Base-by-base conservation (phyloP, 345 rosid species). In the Isatis tinctoria region DNA sequence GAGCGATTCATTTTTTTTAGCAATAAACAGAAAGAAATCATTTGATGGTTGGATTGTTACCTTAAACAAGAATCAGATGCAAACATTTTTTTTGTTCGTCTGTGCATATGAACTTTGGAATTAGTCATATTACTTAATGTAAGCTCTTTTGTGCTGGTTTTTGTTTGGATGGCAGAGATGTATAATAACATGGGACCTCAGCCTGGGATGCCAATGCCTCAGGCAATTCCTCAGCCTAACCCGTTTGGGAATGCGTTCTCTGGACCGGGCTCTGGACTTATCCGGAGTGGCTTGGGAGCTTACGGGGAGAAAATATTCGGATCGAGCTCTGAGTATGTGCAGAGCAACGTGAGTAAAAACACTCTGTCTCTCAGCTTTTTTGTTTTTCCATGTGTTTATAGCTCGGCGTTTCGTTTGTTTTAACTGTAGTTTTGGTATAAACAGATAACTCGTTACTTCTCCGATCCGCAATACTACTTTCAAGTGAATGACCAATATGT, bases 401-500 rank as follows among this genome's bases (percentile, higher is more conserved):
- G 10, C 43, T 40, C 6, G 8, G 8, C 18, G 10, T 44, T 44
- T 43, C 17, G 0, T 27, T 13, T 26, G 5, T 18, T 52, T 63
- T 52, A 68, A 75, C 41, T 3, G 3, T 33, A 6, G 24, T 64
- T 64, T 61, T 4, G 17, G 0, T 14, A n/a, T 64, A 40, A 68
- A 73, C 92, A 95, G 97, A 92, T 95, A 76, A 90, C 89, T 69
- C 78, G 96, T 40, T 90, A 85, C 63, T 90, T 95, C 78, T 95
- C 98, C 30, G 99, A 95, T 81, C 98, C 97, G 10, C 97, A 93
- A 65, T 91, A 93, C 83, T 91, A 93, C 70, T 93, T 91, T 76
- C 98, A 93, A 93, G 98, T 93, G 76, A 93, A 89, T 83, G 97
- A 89, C 49, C 94, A 89, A 48, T 93, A 95, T 49, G 99, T 92